phyloP scores from a whole-genome alignment of 73 alveolate species.

The Stentor coeruleus region DNA sequence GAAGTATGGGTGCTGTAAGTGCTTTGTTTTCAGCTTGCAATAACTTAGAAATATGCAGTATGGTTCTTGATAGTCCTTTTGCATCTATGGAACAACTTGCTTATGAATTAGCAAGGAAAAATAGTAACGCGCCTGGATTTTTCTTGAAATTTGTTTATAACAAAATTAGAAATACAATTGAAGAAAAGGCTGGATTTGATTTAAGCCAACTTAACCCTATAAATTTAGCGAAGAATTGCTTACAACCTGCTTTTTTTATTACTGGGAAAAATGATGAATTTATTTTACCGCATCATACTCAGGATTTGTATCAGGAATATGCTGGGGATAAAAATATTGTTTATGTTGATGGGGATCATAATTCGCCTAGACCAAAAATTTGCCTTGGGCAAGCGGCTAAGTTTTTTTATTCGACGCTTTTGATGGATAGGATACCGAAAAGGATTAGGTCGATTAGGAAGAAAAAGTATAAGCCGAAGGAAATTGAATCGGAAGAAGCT shows the following conservation, averaged over 20 bases:
- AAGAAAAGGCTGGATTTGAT: slow-evolving; percentile 78
- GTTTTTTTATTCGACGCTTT: slow-evolving; percentile 16
- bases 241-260: slow-evolving; percentile 66
- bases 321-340: slow-evolving; percentile 87
- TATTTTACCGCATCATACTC: slow-evolving; percentile 66
- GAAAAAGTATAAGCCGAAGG: neutral
- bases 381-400: neutral
- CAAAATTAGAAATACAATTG: slow-evolving; percentile 69
- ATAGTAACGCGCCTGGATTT: slow-evolving; percentile 52
- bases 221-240: slow-evolving; percentile 42
- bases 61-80: slow-evolving; percentile 88
- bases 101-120: slow-evolving; percentile 66
- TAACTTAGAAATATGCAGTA: slow-evolving; percentile 68
- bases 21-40: slow-evolving; percentile 74
- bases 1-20: slow-evolving; percentile 98
- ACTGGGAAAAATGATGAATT: slow-evolving; percentile 75
- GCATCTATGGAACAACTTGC: slow-evolving; percentile 58
- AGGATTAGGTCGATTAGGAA: neutral
- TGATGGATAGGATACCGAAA: neutral
- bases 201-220: slow-evolving; percentile 66
- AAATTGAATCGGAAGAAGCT: slow-evolving; percentile 12
- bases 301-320: slow-evolving; percentile 61
- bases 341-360: slow-evolving; percentile 55
- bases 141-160: slow-evolving; percentile 47
- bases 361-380: slow-evolving; percentile 28